Conservation (phyloP, 768 basidiomycete genomes). For the Boletus insuetus region DNA sequence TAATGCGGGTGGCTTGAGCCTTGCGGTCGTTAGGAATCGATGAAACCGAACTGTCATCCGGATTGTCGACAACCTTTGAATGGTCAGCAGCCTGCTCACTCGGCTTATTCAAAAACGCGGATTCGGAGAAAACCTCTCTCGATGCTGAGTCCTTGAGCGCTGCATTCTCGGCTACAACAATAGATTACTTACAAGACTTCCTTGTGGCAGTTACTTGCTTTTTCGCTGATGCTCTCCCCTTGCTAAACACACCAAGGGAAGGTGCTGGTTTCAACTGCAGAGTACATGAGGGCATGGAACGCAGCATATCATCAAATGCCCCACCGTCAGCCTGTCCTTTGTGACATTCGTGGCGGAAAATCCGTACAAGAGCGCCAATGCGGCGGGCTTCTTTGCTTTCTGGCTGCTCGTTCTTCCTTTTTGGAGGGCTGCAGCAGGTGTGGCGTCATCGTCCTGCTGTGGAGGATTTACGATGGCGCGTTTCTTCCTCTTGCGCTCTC, state of each 20-base stretch:
- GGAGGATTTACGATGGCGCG: conserved; percentile 46
- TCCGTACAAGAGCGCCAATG: conserved; percentile 36
- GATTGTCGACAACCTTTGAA: conserved; percentile 3
- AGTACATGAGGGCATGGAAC: conserved; percentile 1
- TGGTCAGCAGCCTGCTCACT: conserved; percentile 5
- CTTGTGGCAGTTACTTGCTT: conserved; percentile 15
- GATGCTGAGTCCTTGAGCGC: conserved; percentile 12
- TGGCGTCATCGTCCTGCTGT: conserved; percentile 5
- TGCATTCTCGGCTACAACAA: neutral
- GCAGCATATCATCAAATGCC: neutral
- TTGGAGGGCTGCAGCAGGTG: neutral
- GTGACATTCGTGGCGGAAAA: conserved; percentile 38
- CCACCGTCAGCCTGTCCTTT: conserved; percentile 36
- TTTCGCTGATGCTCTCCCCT: conserved; percentile 35
- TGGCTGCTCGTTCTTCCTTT: conserved; percentile 13
- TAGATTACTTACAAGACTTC: conserved; percentile 12
- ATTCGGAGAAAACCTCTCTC: conserved; percentile 44
- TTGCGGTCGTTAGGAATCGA: conserved; percentile 18
- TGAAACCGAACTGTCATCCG: conserved; percentile 10
- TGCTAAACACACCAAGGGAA: conserved; percentile 35
- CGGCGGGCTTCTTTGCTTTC: conserved; percentile 26
- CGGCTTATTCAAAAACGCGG: conserved; percentile 40
- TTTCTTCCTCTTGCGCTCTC: conserved; percentile 60
- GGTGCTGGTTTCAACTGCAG: conserved; percentile 29
- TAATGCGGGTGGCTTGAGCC: conserved; percentile 4